Base-by-base conservation (phyloP, 306 rosid species). In the Dalbergia cochinchinensis region DNA sequence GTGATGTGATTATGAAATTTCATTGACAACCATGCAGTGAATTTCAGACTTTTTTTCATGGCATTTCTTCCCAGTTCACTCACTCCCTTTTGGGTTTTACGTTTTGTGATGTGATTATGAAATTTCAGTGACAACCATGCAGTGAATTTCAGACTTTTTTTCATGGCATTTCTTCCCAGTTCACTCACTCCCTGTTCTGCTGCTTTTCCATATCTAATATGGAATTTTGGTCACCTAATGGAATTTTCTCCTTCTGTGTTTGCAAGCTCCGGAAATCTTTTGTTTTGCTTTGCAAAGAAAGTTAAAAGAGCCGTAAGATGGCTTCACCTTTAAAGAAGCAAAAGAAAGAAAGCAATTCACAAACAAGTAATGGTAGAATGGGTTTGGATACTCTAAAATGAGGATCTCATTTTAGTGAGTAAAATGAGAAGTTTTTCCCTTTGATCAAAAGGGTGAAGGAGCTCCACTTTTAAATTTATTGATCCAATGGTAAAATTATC, bases 51-150 rank as follows among this genome's bases (percentile, higher is more conserved):
- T 26, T 26, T 26, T 2, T 26, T 26, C 19, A 22, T 68, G 73
- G 33, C 57, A 18, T 66, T 42, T 66, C 33, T 19, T 33, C 34
- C 3, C n/a, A 66, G 16, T 41, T 2, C 71, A 9, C 71, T 18
- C 51, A 26, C 31, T 1, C 31, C 31, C 31, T 26, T 26, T 26
- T n/a, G 15, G 6, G 41, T 42, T 68, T 8, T 50, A 41, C 42
- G 47, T 60, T 73, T 26, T 35, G 42, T 83, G 76, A 62, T 26
- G 35, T 50, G 13, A 58, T 65, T 33, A 71, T 54, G 69, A 7
- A 42, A 42, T 7, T 42, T 42, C 11, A 42, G 1, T 42, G 47
- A 2, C 47, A 42, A 8, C 47, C 11, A 42, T 2, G 2, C 8
- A 4, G 20, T 18, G 11, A 67, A 20, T 19, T 20, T 12, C 31